Conservation (phyloP, 805 yeast genomes). For the Candida odintsovae region DNA sequence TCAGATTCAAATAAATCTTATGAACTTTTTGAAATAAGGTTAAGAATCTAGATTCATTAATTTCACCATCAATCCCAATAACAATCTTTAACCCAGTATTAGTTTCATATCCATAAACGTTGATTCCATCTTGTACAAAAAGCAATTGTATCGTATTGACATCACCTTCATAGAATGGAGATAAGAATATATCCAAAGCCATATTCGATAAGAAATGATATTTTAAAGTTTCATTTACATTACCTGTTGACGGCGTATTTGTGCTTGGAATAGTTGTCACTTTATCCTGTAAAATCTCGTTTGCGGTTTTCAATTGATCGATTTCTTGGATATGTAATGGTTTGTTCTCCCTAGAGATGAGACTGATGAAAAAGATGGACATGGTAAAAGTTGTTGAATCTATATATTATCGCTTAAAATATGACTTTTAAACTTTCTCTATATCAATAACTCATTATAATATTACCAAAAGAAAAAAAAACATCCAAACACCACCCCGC, state of each 20-base stretch:
- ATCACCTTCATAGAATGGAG: constrained; percentile 39
- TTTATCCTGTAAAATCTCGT: background rate
- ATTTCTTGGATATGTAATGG: background rate
- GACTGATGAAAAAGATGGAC: background rate
- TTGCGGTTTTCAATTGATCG: background rate
- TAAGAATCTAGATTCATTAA: constrained; percentile 13
- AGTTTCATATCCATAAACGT: constrained; percentile 64
- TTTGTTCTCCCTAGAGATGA: background rate
- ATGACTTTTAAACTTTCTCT: too few species aligned
- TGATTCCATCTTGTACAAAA: constrained; percentile 61
- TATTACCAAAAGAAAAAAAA: too few species aligned
- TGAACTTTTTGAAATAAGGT: constrained; percentile 38
- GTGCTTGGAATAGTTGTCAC: background rate
- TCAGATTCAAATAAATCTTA: constrained; percentile 45
- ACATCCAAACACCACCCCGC: background rate
- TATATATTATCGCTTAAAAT: too few species aligned
- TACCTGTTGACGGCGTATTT: background rate
- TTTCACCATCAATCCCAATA: constrained; percentile 42
- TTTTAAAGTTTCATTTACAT: constrained; percentile 29
- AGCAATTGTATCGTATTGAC: constrained; percentile 35
- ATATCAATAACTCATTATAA: too few species aligned
- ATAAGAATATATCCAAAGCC: constrained; percentile 64
- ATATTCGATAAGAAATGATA: constrained; percentile 71
- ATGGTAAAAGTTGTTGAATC: background rate
- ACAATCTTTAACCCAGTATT: constrained; percentile 64